These are phyloP conservation scores for Pleurotus pulmonarius DNA, from an alignment of 768 basidiomycete genomes.

Conservation along the genomic window DNA sequence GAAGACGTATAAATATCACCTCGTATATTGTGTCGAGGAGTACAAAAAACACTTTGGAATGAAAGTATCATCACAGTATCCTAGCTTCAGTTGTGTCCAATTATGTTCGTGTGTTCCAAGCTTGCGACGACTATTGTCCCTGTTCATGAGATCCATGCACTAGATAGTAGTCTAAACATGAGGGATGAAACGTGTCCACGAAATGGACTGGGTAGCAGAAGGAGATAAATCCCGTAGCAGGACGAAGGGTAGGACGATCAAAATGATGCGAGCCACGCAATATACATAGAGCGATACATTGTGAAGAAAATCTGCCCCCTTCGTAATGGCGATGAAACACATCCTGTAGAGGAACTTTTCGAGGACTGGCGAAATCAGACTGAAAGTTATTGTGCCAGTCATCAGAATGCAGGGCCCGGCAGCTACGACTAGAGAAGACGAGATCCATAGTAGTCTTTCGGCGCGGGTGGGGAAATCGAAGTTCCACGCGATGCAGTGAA, in stretches of 20 bases:
- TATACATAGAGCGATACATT: conserved; percentile 5
- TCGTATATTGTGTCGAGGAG: too few relatives aligned
- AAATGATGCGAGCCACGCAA: conserved; percentile 7
- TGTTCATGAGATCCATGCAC: too few relatives aligned
- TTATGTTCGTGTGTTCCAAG: too few relatives aligned
- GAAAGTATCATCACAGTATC: too few relatives aligned
- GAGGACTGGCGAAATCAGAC: too few relatives aligned
- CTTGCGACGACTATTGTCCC: too few relatives aligned
- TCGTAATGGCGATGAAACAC: too few relatives aligned
- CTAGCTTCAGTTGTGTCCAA: too few relatives aligned
- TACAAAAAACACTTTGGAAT: too few relatives aligned
- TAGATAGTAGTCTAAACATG: conserved; percentile 2
- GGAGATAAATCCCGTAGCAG: conserved; percentile 5
- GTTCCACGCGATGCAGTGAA: conserved; percentile 24
- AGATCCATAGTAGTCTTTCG: conserved; percentile 21
- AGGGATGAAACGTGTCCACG: conserved; percentile 15
- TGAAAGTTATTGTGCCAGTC: too few relatives aligned
- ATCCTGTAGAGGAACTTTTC: too few relatives aligned
- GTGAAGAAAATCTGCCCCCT: background rate
- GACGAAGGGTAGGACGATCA: conserved; percentile 11
- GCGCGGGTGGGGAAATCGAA: conserved; percentile 18
- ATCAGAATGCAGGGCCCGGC: background rate
- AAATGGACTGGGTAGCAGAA: conserved; percentile 8
- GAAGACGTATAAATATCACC: too few relatives aligned
- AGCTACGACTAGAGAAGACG: conserved; percentile 15